Base-by-base conservation (phyloP, 345 rosid genomes). In the Hibiscus mutabilis region DNA sequence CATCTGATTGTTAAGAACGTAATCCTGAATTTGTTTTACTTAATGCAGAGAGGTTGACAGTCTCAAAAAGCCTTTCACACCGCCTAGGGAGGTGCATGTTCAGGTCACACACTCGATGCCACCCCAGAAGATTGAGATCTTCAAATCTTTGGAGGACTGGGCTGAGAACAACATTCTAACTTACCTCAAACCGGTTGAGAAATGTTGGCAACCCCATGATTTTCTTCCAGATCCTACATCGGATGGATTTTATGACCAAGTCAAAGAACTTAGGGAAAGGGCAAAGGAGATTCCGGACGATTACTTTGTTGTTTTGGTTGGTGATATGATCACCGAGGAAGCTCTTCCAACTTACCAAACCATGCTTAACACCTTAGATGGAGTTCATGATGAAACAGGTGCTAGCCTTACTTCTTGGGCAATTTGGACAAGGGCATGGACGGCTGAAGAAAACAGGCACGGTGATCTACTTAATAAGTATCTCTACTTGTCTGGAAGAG, bases 161-260 rank as follows among this genome's bases (percentile, higher is more conserved):
- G 99, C 96, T 1, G 93, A 85, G 82, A 4, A 87, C 66, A 87
- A 90, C 78, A 77, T 95, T 22, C 76, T 95, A 73, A 60, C 75
- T 68, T 86, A 79, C 71, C 91, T 95, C 70, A 95, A 89, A 76
- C 91, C 91, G 5, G 99, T 95, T 9, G 97, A 92, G 83, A 89
- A 95, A 49, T 86, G 92, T 27, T 92, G 99, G 99, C 97, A 92
- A 60, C 93, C 97, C 29, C 93, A 90, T 74, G 97, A 90, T 78
- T 90, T 90, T 79, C 86, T 95, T 70, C 99, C 97, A 0, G 97
- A 90, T 69, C 88, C 99, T 51, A 83, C 87, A 15, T 87, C 91
- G 0, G 91, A 90, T 51, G 97, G 92, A 52, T 92, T 94, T 52
- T 76, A 88, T 13, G 97, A 95, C 14, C 93, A 92, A 82, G 91